Conservation (phyloP, 768 basidiomycete species). For the Paxillus ammoniavirescens region DNA sequence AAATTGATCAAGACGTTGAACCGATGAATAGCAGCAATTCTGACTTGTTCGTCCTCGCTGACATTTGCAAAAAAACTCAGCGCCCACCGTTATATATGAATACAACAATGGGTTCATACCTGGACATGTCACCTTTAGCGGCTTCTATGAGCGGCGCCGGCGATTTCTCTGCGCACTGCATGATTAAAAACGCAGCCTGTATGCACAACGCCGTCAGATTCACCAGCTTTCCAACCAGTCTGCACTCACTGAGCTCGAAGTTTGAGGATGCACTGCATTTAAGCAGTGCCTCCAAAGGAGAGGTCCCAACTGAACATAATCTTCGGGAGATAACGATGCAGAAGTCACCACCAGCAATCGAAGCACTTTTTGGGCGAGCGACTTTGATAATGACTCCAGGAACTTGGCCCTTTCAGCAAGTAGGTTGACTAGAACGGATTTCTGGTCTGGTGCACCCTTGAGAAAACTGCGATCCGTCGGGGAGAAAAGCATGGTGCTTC, state of each 20-base stretch:
- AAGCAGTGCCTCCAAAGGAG: slow-evolving; percentile 58
- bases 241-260: slow-evolving; percentile 49
- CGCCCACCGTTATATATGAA: background rate
- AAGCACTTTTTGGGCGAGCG: slow-evolving; percentile 46
- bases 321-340: slow-evolving; percentile 45
- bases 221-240: background rate
- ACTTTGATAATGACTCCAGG: slow-evolving; percentile 43
- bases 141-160: slow-evolving; percentile 45
- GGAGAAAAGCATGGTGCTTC: slow-evolving; percentile 41
- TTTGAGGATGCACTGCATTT: slow-evolving; percentile 36
- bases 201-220: background rate
- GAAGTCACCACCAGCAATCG: slow-evolving; percentile 66
- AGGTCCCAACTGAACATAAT: slow-evolving; percentile 51
- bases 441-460: slow-evolving; percentile 5
- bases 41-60: slow-evolving; percentile 23
- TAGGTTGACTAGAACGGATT: slow-evolving; percentile 33
- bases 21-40: slow-evolving; percentile 52
- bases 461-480: slow-evolving; percentile 18
- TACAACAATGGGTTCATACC: slow-evolving; percentile 35
- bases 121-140: slow-evolving; percentile 55
- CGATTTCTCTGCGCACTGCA: slow-evolving; percentile 70
- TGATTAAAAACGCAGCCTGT: slow-evolving; percentile 62
- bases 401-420: slow-evolving; percentile 39
- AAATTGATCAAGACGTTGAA: slow-evolving; percentile 59
- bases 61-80: background rate